Conservation (phyloP, 2,329 filamentous ascomycete genomes). For the Colletotrichum orchidophilum region DNA sequence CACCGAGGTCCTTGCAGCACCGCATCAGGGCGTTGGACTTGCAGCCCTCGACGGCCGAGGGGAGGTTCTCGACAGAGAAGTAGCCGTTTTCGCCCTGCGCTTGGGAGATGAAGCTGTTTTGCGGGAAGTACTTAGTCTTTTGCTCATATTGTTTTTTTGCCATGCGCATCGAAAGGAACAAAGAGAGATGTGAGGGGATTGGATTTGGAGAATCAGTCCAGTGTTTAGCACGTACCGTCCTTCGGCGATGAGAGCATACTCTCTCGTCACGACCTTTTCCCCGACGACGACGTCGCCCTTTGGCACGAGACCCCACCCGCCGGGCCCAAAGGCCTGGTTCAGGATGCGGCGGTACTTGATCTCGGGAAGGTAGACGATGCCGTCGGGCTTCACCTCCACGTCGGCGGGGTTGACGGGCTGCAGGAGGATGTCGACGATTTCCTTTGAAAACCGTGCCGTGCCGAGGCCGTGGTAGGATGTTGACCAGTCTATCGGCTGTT, state of each 20-base stretch:
- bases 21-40: slow-evolving; percentile 98
- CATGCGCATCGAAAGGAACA: no score
- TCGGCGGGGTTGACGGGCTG: slow-evolving; percentile 75
- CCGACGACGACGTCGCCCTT: slow-evolving; percentile 86
- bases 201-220: not conserved
- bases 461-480: slow-evolving; percentile 85
- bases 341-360: slow-evolving; percentile 96
- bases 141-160: not conserved
- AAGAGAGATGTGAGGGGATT: not conserved
- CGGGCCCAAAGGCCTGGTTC: slow-evolving; percentile 91
- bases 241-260: slow-evolving; percentile 90
- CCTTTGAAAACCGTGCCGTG: slow-evolving; percentile 73
- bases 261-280: slow-evolving; percentile 82
- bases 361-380: slow-evolving; percentile 94
- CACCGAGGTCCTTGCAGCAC: slow-evolving; percentile 96
- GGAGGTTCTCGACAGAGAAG: slow-evolving; percentile 88
- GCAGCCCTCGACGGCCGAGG: slow-evolving; percentile 94
- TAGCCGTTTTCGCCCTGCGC: slow-evolving; percentile 95
- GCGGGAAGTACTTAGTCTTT: no score
- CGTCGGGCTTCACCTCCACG: slow-evolving; percentile 97
- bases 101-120: slow-evolving; percentile 83
- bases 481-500: slow-evolving; percentile 74
- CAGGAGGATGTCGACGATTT: slow-evolving; percentile 75
- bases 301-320: slow-evolving; percentile 94
- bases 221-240: slow-evolving; percentile 87